A percentile compares a stretch with the other conserved stretches of the same genome.
Evolutionary conservation across 1,284 basidiomycete genomes (phyloP).

Genomic region (Ceratobasidium sp.): DNA sequence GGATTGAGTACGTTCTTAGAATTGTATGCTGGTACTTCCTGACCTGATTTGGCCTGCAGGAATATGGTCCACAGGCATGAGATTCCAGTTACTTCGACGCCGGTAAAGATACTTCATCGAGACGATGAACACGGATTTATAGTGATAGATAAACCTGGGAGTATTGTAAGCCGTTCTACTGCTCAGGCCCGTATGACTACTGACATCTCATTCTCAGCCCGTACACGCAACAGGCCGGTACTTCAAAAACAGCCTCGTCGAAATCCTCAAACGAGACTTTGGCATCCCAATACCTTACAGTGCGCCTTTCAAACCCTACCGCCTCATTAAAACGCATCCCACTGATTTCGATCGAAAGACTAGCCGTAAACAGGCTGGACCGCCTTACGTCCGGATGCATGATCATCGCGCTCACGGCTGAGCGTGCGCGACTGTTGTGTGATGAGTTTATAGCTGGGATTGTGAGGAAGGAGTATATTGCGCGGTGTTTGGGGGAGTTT

Average conservation of each 20-base stretch:
- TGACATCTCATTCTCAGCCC: constrained; percentile 66
- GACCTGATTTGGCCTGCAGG: constrained; percentile 61
- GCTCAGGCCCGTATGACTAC: neutral
- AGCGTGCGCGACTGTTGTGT: constrained; percentile 64
- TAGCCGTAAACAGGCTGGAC: constrained; percentile 96
- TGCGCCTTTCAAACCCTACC: constrained; percentile 60
- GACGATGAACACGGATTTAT: constrained; percentile 89
- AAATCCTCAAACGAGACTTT: constrained; percentile 89
- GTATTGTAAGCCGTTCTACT: constrained; percentile 75
- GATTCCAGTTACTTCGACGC: constrained; percentile 91
- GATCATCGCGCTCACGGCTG: constrained; percentile 87
- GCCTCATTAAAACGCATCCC: neutral
- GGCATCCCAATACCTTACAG: constrained; percentile 88
- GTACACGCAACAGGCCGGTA: constrained; percentile 93
- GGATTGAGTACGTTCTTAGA: constrained; percentile 80
- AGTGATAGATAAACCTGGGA: constrained; percentile 95
- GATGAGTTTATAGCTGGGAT: constrained; percentile 85
- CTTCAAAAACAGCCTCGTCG: constrained; percentile 87
- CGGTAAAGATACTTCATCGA: constrained; percentile 83
- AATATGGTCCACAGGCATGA: constrained; percentile 97
- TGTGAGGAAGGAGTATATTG: constrained; percentile 93
- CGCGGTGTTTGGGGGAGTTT: constrained; percentile 86
- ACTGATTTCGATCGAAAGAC: constrained; percentile 6
- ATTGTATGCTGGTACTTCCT: constrained; percentile 44
- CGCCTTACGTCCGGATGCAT: constrained; percentile 96